Conservation (phyloP, 2,329 filamentous ascomycete genomes). For the Botrytis porri region DNA sequence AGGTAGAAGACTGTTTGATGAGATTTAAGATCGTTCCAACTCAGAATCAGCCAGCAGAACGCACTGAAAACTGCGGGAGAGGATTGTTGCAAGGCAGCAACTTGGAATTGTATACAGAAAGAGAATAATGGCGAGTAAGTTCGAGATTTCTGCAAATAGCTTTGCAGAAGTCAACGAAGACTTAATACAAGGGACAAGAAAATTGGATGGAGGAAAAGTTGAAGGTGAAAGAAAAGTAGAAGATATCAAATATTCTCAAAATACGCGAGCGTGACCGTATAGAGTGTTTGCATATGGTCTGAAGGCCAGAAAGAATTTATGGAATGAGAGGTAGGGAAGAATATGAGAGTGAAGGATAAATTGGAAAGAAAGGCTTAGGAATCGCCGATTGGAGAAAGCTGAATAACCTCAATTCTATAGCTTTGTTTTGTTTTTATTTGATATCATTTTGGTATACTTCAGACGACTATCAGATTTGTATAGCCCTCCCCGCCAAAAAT, state of each 20-base stretch:
- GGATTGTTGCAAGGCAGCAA: background rate
- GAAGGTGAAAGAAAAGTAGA: background rate
- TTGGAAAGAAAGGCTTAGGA: background rate
- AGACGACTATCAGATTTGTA: background rate
- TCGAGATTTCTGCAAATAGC: background rate
- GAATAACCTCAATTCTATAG: background rate
- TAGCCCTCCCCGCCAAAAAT: background rate
- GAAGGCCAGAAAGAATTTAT: background rate
- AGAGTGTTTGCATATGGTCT: conserved; percentile 4
- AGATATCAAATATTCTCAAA: background rate
- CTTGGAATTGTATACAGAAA: background rate
- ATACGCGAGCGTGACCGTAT: background rate
- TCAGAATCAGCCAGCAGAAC: background rate
- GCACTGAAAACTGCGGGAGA: background rate
- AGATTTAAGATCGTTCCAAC: background rate
- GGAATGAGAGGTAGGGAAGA: background rate
- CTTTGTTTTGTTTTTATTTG: background rate
- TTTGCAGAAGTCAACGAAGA: background rate
- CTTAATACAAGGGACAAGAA: background rate
- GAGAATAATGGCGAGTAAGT: background rate
- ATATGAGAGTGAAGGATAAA: background rate
- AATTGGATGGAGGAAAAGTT: too few relatives aligned
- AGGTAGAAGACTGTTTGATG: background rate
- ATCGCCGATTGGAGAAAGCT: background rate
- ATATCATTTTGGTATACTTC: background rate